Conservation (phyloP, 148 eudicot genomes). For the Dianthus caryophyllus region DNA sequence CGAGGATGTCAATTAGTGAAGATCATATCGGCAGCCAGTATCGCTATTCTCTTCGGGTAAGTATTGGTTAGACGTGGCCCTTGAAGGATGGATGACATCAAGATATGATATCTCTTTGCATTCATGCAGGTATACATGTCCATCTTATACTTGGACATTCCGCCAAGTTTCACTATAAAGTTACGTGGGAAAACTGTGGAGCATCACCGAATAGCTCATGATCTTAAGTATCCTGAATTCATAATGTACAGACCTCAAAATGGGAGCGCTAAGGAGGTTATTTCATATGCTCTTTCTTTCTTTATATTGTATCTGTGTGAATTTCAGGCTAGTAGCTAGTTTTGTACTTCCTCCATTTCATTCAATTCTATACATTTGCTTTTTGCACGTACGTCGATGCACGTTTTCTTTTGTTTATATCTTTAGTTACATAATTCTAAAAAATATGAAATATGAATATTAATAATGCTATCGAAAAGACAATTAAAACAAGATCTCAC, state of each 20-base stretch:
- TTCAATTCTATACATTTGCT: too few species aligned
- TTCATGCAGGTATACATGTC: conserved; percentile 70
- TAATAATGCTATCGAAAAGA: too few species aligned
- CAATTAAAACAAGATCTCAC: too few species aligned
- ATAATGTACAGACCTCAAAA: conserved; percentile 73
- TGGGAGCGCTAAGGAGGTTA: conserved; percentile 55
- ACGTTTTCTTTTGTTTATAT: too few species aligned
- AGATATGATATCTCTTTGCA: background rate
- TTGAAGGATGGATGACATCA: background rate
- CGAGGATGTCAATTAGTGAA: conserved; percentile 30
- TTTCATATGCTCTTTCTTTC: background rate
- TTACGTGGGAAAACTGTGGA: conserved; percentile 66
- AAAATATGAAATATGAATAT: too few species aligned
- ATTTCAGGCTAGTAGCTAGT: too few species aligned
- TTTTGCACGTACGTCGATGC: too few species aligned
- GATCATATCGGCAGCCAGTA: conserved; percentile 60
- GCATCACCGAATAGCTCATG: conserved; percentile 60
- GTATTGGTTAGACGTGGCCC: conserved; percentile 25
- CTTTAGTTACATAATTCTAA: too few species aligned
- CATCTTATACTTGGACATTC: conserved; percentile 58
- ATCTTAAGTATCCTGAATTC: conserved; percentile 69
- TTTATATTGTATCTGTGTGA: background rate
- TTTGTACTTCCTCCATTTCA: too few species aligned
- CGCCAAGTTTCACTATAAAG: conserved; percentile 50
- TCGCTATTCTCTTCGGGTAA: conserved; percentile 71